phyloP scores from a whole-genome alignment of 495 filamentous ascomycete genomes.

The Amniculicola lignicola region DNA sequence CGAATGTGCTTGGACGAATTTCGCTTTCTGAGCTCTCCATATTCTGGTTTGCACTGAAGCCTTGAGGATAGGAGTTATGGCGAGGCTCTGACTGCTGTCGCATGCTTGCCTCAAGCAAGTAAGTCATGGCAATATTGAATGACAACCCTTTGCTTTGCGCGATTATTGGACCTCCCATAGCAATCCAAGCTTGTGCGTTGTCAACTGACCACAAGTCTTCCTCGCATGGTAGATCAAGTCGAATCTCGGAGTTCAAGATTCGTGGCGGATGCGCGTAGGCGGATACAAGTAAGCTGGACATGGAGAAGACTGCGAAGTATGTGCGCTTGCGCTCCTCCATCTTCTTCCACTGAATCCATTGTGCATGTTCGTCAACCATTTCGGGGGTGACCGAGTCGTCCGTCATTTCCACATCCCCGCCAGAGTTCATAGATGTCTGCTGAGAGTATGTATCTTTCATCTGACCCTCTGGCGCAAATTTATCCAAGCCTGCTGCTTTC shows the following conservation, averaged over 20 bases:
- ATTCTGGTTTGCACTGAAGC: constrained; percentile 47
- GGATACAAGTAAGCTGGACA: constrained; percentile 87
- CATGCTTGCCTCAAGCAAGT: constrained; percentile 75
- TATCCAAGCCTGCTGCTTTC: constrained; percentile 73
- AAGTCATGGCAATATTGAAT: constrained; percentile 73
- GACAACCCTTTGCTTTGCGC: constrained; percentile 65
- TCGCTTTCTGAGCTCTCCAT: constrained; percentile 57
- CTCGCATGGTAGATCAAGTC: constrained; percentile 86
- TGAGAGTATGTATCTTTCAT: constrained; percentile 4
- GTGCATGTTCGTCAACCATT: constrained; percentile 61
- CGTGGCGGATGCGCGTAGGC: constrained; percentile 90
- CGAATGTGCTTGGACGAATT: constrained; percentile 86
- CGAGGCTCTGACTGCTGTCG: constrained; percentile 54
- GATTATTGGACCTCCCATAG: constrained; percentile 65
- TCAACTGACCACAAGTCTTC: constrained; percentile 90
- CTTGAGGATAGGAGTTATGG: constrained; percentile 45
- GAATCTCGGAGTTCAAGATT: constrained; percentile 91
- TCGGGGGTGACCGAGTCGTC: constrained; percentile 31
- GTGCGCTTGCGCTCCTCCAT: constrained; percentile 93
- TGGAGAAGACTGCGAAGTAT: constrained; percentile 82
- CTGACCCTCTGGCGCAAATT: constrained; percentile 41
- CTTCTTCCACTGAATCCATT: constrained; percentile 87
- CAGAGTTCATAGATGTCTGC: constrained; percentile 5
- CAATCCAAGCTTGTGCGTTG: constrained; percentile 70
- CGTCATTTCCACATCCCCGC: constrained; percentile 37